phyloP scores from a whole-genome alignment of 805 yeast genomes.

The Sugiyamaella marilandica region DNA sequence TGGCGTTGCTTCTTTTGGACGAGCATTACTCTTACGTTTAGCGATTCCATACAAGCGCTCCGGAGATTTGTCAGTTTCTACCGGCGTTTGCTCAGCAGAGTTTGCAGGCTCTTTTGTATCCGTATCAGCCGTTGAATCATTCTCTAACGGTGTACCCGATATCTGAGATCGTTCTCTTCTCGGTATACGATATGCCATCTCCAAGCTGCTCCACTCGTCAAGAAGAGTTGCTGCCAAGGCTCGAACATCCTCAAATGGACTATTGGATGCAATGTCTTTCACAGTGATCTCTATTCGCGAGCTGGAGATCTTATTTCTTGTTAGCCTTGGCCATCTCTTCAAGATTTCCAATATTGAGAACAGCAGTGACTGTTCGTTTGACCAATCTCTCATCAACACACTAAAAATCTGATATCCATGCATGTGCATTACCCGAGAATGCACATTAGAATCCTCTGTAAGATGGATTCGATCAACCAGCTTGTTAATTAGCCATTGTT shows the following conservation, averaged over 20 bases:
- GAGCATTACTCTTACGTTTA: background rate
- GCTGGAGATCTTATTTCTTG: constrained; percentile 70
- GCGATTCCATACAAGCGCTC: background rate
- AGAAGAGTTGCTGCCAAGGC: constrained; percentile 44
- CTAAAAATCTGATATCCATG: constrained; percentile 85
- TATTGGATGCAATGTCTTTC: constrained; percentile 34
- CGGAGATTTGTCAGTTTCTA: background rate
- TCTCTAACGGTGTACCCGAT: constrained; percentile 7
- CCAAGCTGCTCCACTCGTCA: constrained; percentile 64
- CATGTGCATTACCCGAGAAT: constrained; percentile 59
- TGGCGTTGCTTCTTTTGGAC: background rate
- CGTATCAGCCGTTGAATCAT: constrained; percentile 2
- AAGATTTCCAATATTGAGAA: constrained; percentile 53
- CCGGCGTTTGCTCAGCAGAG: background rate
- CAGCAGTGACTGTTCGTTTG: constrained; percentile 39
- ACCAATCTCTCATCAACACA: constrained; percentile 46
- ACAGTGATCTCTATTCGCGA: constrained; percentile 69
- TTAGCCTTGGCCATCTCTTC: constrained; percentile 60
- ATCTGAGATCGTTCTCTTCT: constrained; percentile 39
- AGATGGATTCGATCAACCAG: constrained; percentile 62
- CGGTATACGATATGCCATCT: constrained; percentile 83
- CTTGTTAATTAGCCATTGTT: constrained; percentile 55
- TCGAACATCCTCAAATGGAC: constrained; percentile 30
- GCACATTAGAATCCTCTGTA: constrained; percentile 47
- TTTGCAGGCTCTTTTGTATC: background rate